These are phyloP conservation scores for Plasmodium gonderi DNA, from an alignment of 169 alveolate species.

Conservation along the genomic window DNA sequence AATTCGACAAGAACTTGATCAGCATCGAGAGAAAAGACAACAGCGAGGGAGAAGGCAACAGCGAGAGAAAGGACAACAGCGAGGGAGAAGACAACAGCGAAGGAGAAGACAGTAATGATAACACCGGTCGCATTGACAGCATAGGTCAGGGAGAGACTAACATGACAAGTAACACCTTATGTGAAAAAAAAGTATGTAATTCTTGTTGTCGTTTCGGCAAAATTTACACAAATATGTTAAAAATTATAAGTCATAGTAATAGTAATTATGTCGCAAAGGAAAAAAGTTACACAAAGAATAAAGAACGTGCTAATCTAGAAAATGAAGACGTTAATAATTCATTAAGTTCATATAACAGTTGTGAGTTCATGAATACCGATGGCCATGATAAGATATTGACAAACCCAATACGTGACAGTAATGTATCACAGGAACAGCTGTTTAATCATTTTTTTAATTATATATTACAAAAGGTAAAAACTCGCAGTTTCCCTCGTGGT, in stretches of 20 bases:
- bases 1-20: not conserved
- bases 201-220: not conserved
- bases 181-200: not conserved
- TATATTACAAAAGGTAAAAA: not conserved
- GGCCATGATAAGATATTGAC: not conserved
- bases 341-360: not conserved
- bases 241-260: not conserved
- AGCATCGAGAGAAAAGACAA: not conserved
- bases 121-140: too few relatives aligned
- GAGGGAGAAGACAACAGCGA: not conserved
- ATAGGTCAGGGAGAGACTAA: too few relatives aligned
- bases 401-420: not conserved
- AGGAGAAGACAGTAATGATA: not conserved
- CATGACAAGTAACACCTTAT: too few relatives aligned
- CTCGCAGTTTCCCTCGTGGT: not conserved
- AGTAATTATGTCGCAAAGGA: not conserved
- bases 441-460: not conserved
- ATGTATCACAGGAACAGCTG: not conserved
- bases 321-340: not conserved
- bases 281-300: not conserved
- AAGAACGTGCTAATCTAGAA: not conserved
- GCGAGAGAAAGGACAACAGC: not conserved
- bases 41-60: not conserved
- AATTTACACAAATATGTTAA: not conserved
- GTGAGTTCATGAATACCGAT: not conserved